These are phyloP conservation scores for Camellia oleifera DNA, from an alignment of 179 eudicot species.

Conservation along the genomic window DNA sequence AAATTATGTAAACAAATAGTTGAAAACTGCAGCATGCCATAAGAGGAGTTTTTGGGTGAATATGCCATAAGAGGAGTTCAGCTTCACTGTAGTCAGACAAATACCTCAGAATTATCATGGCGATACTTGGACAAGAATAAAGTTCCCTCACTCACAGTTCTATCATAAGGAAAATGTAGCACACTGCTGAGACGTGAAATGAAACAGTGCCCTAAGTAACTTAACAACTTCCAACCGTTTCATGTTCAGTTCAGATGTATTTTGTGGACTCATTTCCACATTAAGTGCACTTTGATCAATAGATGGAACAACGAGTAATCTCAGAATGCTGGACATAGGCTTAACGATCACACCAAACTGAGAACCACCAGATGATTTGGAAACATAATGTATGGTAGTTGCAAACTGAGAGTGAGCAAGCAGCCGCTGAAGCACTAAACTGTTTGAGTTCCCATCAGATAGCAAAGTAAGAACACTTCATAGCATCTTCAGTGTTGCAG, in stretches of 20 bases:
- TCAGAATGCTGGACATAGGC: constrained; percentile 81
- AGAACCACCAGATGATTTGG: constrained; percentile 33
- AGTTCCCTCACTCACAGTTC: constrained; percentile 33
- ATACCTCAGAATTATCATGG: constrained; percentile 49
- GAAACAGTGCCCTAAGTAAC: constrained; percentile 64
- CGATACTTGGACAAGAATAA: constrained; percentile 20
- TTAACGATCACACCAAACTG: constrained; percentile 61
- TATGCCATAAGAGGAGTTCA: not conserved
- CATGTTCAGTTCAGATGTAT: constrained; percentile 28
- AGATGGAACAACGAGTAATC: constrained; percentile 32
- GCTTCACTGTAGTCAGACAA: constrained; percentile 6
- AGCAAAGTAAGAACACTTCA: constrained; percentile 46
- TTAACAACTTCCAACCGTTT: constrained; percentile 67
- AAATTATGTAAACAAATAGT: not conserved
- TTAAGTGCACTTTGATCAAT: constrained; percentile 15
- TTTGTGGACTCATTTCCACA: constrained; percentile 19
- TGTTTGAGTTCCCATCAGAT: constrained; percentile 47
- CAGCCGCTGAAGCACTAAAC: constrained; percentile 60
- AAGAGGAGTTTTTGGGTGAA: not conserved
- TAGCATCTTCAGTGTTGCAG: constrained; percentile 56
- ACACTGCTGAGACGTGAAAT: constrained; percentile 34
- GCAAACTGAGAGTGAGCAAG: constrained; percentile 85
- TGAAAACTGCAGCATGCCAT: not conserved
- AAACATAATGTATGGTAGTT: constrained; percentile 35
- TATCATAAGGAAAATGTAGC: constrained; percentile 64